These are phyloP conservation scores for Trichoderma sp. DNA, from an alignment of 2,329 filamentous ascomycete species.

Conservation along the genomic window DNA sequence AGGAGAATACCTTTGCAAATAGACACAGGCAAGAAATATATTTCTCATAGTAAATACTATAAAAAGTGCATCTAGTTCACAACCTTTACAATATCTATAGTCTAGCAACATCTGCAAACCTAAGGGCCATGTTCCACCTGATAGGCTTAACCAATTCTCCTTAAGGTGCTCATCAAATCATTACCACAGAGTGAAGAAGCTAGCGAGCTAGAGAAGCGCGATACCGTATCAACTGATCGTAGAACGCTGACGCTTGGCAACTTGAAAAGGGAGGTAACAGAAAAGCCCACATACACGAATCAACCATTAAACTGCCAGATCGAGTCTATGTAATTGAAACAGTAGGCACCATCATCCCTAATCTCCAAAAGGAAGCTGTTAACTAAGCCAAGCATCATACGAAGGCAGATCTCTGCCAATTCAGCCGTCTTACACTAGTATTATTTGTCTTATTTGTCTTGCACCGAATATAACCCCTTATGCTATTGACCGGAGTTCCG, in stretches of 20 bases:
- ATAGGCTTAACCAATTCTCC: too few species aligned
- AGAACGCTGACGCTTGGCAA: background rate
- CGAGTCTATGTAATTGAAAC: background rate
- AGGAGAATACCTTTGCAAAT: too few species aligned
- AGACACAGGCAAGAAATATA: too few species aligned
- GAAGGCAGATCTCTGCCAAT: background rate
- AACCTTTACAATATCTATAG: too few species aligned
- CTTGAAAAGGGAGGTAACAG: background rate
- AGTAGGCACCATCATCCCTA: background rate
- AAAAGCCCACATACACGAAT: background rate
- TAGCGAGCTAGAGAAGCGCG: background rate
- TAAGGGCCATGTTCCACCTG: too few species aligned
- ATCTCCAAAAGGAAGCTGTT: background rate
- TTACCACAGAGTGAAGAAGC: background rate
- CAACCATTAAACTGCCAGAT: background rate
- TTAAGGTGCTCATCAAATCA: background rate
- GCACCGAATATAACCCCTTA: constrained; percentile 7
- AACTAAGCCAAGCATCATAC: background rate
- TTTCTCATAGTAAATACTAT: too few species aligned
- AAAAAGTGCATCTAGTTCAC: too few species aligned
- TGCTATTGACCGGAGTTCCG: background rate
- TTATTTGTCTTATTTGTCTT: background rate
- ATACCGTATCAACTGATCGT: background rate
- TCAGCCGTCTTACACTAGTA: background rate
- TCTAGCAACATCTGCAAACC: too few species aligned